Base-by-base conservation (phyloP, 139 green algal species). In the Zygnema circumcarinatum region DNA sequence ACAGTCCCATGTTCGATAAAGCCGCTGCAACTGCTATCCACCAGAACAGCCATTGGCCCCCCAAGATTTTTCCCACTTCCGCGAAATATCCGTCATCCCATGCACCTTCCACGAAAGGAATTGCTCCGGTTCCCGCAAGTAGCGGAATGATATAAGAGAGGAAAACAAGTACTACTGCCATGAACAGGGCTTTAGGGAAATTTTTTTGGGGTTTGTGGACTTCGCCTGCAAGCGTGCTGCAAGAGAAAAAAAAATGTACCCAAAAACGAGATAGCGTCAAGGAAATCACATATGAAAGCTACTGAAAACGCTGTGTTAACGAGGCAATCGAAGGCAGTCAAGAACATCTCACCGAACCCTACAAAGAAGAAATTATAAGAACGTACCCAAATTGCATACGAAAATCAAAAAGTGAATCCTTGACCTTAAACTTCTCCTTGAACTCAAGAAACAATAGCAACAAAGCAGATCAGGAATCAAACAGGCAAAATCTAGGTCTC, bases 1-100 rank as follows among this genome's bases (percentile, higher is more conserved):
- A 99, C 90, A 98, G 95, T 0, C 97, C 97, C 52, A 99, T 92
- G 90, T 98, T 97, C 38, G 92, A 96, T 52, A 95, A 92, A 7
- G 94, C 96, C 0, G 96, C 96, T 0, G 97, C 95, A 7, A 94
- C 88, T 0, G 98, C 88, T 16, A 99, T 90, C 95, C 94, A 97
- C 87, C 90, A 94, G 0, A 87, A 92, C 40, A 99, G 93, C 96
- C 94, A 98, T 21, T 81, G 79, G 54, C 96, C 97, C 1, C 95
- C 96, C 2, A 99, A 92, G 75, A 93, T 72, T 75, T 42, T 25
- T 16, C 42, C 90, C 35, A 93, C 69, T 20, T 67, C 33, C 22
- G 94, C 93, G 83, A 97, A 97, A 91, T 95, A 98, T 1, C 96
- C 96, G 42, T 98, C 91, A 74, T 90, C 79, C 96, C 96, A 98